Percentiles rank a stretch among this genome's conserved stretches.
Evolutionary conservation across 208 protist species (phyloP).

Genomic region (Phytomonas sp.): DNA sequence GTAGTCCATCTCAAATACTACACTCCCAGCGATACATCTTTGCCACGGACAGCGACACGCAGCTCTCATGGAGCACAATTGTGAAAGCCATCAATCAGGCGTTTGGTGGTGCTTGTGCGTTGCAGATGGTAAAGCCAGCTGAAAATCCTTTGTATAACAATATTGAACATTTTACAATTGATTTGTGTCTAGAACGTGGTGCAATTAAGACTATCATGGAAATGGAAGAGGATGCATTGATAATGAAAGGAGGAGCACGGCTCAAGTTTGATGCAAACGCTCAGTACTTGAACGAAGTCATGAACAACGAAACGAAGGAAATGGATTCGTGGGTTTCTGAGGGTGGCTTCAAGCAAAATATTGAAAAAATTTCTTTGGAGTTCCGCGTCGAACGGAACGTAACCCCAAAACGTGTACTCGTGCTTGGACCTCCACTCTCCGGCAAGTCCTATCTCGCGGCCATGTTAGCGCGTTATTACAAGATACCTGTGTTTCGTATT

Average conservation of each 20-base stretch:
- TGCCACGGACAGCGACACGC: conserved; percentile 67
- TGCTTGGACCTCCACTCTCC: conserved; percentile 84
- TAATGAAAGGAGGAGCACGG: background rate
- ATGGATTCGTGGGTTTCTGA: conserved; percentile 55
- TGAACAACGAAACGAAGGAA: background rate
- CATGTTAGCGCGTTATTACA: conserved; percentile 66
- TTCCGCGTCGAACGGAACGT: conserved; percentile 62
- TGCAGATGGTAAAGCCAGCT: conserved; percentile 35
- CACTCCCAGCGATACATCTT: conserved; percentile 82
- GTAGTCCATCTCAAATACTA: conserved; percentile 31
- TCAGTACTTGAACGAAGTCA: background rate
- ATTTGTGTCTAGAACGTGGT: conserved; percentile 73
- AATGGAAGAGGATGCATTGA: conserved; percentile 35
- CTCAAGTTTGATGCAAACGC: background rate
- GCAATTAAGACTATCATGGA: conserved; percentile 66
- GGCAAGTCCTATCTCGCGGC: conserved; percentile 75
- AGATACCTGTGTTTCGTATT: conserved; percentile 58
- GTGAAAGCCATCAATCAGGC: conserved; percentile 65
- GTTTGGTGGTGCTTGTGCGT: conserved; percentile 46
- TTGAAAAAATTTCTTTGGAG: conserved; percentile 60
- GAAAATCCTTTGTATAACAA: conserved; percentile 70
- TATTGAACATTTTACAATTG: conserved; percentile 81
- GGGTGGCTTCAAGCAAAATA: conserved; percentile 65
- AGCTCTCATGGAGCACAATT: conserved; percentile 56
- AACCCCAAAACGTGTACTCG: conserved; percentile 64